Base-by-base conservation (phyloP, 768 basidiomycete genomes). In the Amylocystis lapponica region DNA sequence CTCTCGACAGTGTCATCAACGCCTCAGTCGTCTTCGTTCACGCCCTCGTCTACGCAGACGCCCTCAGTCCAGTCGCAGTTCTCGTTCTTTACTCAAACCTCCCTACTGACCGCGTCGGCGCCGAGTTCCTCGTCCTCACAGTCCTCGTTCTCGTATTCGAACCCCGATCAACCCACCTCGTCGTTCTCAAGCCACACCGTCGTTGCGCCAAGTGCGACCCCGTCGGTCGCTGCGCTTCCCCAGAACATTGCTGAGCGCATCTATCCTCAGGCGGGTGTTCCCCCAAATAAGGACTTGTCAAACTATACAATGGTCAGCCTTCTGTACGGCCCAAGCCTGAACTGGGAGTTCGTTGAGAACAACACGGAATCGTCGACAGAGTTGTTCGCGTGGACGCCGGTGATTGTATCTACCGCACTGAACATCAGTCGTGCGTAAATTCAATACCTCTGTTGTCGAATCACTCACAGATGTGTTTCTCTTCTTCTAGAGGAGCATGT, bases 361-460 rank as follows among this genome's bases (percentile, higher is more conserved):
- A 79, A 69, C 46, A 46, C 63, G 7, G 68, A 81, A 42, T 74
- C 86, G 1, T 70, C 78, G 2, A 81, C 74, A 36, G 89, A 97
- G 66, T 71, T 98, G 32, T 87, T 97, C 56, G 78, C 75, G 11
- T 83, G 72, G 55, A 65, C 83, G 42, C 88, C 90, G 1, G 21
- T 55, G 0, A 58, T 81, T 43, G 51, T 85, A 40, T 48, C 67
- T 22, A 54, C 57, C 2, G 70, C 80, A 3, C 66, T 84, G 21
- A 52, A 51, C 20, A 62, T 81, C 16, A n/a, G 44, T 42, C 22
- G 69, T 76, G 55, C 27, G 75, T 30, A n/a, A 19, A 5, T 14
- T 26, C 5, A 16, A 5, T 14, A 8, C 5, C 11, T 11, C 39
- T 5, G 23, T 5, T 27, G n/a, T 23, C 16, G 35, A 12, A 10